Evolutionary conservation across 352 stramenopile genomes (phyloP).

Genomic region (Lagenidium giganteum): DNA sequence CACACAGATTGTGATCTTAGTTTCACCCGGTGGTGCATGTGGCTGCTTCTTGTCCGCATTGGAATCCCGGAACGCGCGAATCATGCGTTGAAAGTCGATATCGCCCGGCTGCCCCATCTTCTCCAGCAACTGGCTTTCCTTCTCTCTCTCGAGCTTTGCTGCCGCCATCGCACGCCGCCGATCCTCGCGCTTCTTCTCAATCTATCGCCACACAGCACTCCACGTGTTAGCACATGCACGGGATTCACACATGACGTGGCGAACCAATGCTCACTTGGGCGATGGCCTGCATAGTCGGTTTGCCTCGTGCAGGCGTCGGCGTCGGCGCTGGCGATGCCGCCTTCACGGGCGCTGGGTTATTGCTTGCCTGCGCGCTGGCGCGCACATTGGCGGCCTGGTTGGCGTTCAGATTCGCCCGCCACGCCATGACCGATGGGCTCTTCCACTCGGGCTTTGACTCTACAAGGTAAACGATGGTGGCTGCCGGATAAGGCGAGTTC

Average conservation of each 20-base stretch:
- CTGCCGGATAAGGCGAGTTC: neutral
- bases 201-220: slow-evolving; percentile 22
- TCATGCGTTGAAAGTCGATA: slow-evolving; percentile 91
- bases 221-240: neutral
- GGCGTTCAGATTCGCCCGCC: slow-evolving; percentile 22
- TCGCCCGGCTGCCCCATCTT: slow-evolving; percentile 77
- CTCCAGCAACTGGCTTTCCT: slow-evolving; percentile 79
- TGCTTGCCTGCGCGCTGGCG: slow-evolving; percentile 7
- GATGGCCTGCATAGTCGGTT: slow-evolving; percentile 68
- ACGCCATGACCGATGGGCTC: slow-evolving; percentile 18
- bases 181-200: slow-evolving; percentile 83
- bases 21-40: slow-evolving; percentile 47
- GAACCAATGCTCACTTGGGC: slow-evolving; percentile 23
- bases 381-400: slow-evolving; percentile 8
- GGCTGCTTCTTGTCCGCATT: slow-evolving; percentile 47
- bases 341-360: slow-evolving; percentile 11
- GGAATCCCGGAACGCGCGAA: slow-evolving; percentile 79
- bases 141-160: slow-evolving; percentile 81
- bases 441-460: slow-evolving; percentile 5
- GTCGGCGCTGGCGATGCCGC: neutral
- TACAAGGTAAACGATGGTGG: too few species aligned
- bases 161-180: slow-evolving; percentile 78
- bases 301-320: slow-evolving; percentile 21
- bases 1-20: slow-evolving; percentile 95
- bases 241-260: neutral